A percentile compares a stretch with the other conserved stretches of the same genome.
Conservation (phyloP, 2,329 filamentous ascomycete species). For the Aotearoamyces nothofagi region DNA sequence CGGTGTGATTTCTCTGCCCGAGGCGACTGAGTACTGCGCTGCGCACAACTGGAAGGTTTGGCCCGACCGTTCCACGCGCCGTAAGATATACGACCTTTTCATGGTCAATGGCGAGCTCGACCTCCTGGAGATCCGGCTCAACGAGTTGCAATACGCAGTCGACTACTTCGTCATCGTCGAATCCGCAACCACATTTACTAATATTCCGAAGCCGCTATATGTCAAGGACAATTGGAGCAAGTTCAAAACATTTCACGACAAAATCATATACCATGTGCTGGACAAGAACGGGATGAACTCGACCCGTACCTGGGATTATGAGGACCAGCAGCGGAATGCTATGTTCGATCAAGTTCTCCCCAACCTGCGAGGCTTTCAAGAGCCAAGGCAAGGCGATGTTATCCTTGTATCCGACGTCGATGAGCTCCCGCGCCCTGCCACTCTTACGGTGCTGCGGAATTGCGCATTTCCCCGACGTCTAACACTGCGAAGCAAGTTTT, state of each 20-base stretch:
- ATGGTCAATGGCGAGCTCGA: conserved; percentile 49
- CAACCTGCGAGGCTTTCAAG: conserved; percentile 18
- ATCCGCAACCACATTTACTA: conserved; percentile 40
- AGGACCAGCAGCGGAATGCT: conserved; percentile 37
- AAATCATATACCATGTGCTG: conserved; percentile 45
- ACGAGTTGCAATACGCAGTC: conserved; percentile 38
- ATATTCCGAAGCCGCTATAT: conserved; percentile 34
- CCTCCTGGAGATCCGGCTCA: conserved; percentile 48
- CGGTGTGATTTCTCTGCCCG: too few species aligned
- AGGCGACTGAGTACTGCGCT: conserved; percentile 17
- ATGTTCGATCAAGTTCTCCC: conserved; percentile 37
- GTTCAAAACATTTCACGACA: conserved; percentile 36
- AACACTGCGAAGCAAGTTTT: conserved; percentile 21
- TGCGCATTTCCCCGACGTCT: conserved; percentile 20
- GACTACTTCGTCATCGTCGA: conserved; percentile 54
- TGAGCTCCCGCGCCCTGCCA: conserved; percentile 25
- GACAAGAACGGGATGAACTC: conserved; percentile 26
- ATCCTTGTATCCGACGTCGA: conserved; percentile 30
- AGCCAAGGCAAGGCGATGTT: conserved; percentile 23
- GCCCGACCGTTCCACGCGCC: conserved; percentile 11
- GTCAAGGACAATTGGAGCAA: conserved; percentile 34
- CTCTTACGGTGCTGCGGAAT: conserved; percentile 20
- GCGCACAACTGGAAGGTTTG: conserved; percentile 22
- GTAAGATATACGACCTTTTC: conserved; percentile 45
- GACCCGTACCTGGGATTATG: conserved; percentile 30